Base-by-base conservation (phyloP, 1,139 yeast genomes). In the Protomyces gravidus region DNA sequence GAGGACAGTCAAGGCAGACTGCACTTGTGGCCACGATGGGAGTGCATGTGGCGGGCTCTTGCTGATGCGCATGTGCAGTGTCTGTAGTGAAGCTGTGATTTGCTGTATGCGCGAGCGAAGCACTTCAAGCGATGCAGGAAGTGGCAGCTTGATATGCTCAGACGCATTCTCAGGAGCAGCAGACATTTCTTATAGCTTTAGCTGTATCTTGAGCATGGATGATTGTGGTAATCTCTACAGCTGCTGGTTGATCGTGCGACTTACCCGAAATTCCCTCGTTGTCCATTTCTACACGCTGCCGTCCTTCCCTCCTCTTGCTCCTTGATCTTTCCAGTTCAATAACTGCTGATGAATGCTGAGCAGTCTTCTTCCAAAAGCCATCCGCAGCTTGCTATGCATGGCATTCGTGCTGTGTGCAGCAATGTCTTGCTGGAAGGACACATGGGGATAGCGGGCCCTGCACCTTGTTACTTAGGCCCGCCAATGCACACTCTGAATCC, bases 81-180 rank as follows among this genome's bases (percentile, higher is more conserved):
- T 28, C 19, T 53, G 58, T 6, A 53, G 39, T 19, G 58, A 46
- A 13, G 58, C 48, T 23, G 58, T 53, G 45, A 53, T 42, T 36
- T 53, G 58, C 39, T 53, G 58, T n/a, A 53, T 25, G 19, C 48
- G 47, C 19, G 49, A 46, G 23, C 58, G 58, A 6, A 47, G 46
- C 25, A 45, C 51, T 23, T 53, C 58, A 25, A 53, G 51, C 11
- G 58, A 53, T 25, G 47, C 46, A 11, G 58, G 58, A 23, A 48
- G 33, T 9, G 55, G 55, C 11, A 50, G 48, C 32, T 28, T 9
- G 7, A 13, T 13, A 9, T 9, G 32, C 32, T 9, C 32, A 28
- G 32, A n/a, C n/a, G n/a, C n/a, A n/a, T n/a, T n/a, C n/a, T n/a
- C n/a, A n/a, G n/a, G n/a, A n/a, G n/a, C n/a, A n/a, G n/a, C n/a